phyloP scores from a whole-genome alignment of 1,284 basidiomycete genomes.

The Trichosporon coremiiforme region DNA sequence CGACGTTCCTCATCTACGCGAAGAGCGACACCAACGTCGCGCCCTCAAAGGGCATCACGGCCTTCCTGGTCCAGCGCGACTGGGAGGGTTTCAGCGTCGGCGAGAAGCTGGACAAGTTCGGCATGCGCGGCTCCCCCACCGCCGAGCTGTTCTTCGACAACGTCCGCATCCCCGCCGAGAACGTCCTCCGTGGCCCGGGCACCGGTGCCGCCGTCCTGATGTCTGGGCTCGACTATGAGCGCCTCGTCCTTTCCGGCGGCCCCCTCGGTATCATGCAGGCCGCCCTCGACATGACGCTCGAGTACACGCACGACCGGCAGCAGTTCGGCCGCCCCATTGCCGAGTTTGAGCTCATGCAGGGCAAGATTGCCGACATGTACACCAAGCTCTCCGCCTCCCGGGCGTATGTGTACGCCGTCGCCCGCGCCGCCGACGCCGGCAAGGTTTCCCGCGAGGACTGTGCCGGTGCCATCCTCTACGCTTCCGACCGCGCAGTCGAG shows the following conservation, averaged over 20 bases:
- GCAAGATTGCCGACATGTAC: constrained; percentile 83
- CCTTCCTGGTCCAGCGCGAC: constrained; percentile 83
- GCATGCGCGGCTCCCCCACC: constrained; percentile 94
- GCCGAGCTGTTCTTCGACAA: constrained; percentile 92
- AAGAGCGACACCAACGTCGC: constrained; percentile 76
- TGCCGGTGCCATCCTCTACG: constrained; percentile 86
- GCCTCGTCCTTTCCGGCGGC: constrained; percentile 86
- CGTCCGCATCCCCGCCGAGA: constrained; percentile 82
- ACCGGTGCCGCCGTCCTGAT: constrained; percentile 85
- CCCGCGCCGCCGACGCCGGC: constrained; percentile 79
- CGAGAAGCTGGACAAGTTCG: constrained; percentile 91
- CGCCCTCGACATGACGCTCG: constrained; percentile 83
- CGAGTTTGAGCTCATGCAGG: constrained; percentile 96
- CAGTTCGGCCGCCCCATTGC: constrained; percentile 86
- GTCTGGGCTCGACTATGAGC: constrained; percentile 90
- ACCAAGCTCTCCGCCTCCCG: constrained; percentile 86
- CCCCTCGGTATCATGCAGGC: constrained; percentile 89
- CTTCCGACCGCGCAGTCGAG: constrained; percentile 84
- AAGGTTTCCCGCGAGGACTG: constrained; percentile 86
- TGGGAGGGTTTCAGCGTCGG: constrained; percentile 84
- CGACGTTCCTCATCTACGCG: constrained; percentile 89
- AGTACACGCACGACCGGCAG: constrained; percentile 86
- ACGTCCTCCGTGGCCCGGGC: constrained; percentile 78
- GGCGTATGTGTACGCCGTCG: constrained; percentile 90
- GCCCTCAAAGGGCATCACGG: constrained; percentile 79